phyloP scores from a whole-genome alignment of 2,329 filamentous ascomycete species.

The Westerdykella aurantiaca region DNA sequence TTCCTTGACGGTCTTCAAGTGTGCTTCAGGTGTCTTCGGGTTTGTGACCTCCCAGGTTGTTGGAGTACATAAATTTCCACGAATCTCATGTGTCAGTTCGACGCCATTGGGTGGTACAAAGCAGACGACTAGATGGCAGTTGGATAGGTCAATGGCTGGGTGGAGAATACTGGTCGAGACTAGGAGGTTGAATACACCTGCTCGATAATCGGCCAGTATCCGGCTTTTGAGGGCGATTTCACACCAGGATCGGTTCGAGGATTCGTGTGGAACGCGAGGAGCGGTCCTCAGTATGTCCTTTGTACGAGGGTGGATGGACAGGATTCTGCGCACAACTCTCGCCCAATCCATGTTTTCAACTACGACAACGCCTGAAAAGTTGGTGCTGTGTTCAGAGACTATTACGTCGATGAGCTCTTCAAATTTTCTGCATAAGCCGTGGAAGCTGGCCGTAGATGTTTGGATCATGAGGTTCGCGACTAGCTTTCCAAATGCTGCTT shows the following conservation, averaged over 20 bases:
- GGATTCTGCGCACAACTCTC: conserved; percentile 36
- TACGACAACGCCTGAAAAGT: conserved; percentile 43
- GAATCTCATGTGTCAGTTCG: conserved; percentile 46
- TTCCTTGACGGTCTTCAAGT: conserved; percentile 52
- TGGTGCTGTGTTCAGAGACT: conserved; percentile 21
- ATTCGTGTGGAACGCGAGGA: conserved; percentile 47
- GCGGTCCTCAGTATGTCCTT: conserved; percentile 36
- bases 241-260: too few species aligned
- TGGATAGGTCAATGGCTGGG: conserved; percentile 58
- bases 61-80: conserved; percentile 23
- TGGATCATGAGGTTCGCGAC: too few species aligned
- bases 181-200: conserved; percentile 52
- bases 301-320: conserved; percentile 28
- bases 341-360: conserved; percentile 44
- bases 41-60: conserved; percentile 63
- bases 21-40: conserved; percentile 63
- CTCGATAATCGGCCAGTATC: conserved; percentile 50
- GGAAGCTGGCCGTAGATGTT: conserved; percentile 6
- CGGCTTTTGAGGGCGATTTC: conserved; percentile 36
- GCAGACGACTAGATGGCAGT: conserved; percentile 60
- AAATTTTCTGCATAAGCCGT: conserved; percentile 32
- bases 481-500: conserved; percentile 24
- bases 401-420: conserved; percentile 35
- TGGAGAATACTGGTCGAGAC: conserved; percentile 55
- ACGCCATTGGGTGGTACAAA: conserved; percentile 58